Conservation (phyloP, 2,329 filamentous ascomycete species). For the Neonectria punicea region DNA sequence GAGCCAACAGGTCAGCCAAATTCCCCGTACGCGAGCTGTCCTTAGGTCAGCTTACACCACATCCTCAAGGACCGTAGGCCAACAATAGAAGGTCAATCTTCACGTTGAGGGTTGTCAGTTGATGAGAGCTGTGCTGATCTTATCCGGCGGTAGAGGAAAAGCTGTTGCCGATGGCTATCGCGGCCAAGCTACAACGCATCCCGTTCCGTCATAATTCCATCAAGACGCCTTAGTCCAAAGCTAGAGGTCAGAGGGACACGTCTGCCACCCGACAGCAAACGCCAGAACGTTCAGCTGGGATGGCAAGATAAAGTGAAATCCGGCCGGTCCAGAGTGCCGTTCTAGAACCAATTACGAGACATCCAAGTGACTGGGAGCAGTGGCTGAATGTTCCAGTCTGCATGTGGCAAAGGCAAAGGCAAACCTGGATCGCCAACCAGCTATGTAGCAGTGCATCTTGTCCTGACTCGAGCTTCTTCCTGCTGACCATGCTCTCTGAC, state of each 20-base stretch:
- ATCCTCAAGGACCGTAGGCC: neutral
- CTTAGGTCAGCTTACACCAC: constrained; percentile 27
- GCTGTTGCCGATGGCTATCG: neutral
- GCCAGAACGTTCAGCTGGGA: constrained; percentile 1
- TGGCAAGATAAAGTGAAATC: neutral
- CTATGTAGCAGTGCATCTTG: neutral
- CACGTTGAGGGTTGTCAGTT: neutral
- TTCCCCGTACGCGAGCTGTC: neutral
- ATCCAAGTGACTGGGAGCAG: neutral
- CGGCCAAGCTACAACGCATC: neutral
- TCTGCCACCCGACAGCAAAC: neutral
- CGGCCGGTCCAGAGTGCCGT: neutral
- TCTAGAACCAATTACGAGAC: neutral
- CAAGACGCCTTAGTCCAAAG: neutral
- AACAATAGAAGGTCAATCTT: neutral
- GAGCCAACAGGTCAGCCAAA: neutral
- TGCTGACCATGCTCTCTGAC: neutral
- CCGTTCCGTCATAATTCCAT: neutral
- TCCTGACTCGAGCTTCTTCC: neutral
- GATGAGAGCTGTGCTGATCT: neutral
- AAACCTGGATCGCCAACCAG: neutral
- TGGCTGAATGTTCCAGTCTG: constrained; percentile 3
- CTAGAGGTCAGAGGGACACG: neutral
- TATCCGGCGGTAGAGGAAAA: neutral
- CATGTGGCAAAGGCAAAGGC: constrained; percentile 9